Evolutionary conservation across 2,329 filamentous ascomycete genomes (phyloP).

Genomic region (Microdochium nivale): DNA sequence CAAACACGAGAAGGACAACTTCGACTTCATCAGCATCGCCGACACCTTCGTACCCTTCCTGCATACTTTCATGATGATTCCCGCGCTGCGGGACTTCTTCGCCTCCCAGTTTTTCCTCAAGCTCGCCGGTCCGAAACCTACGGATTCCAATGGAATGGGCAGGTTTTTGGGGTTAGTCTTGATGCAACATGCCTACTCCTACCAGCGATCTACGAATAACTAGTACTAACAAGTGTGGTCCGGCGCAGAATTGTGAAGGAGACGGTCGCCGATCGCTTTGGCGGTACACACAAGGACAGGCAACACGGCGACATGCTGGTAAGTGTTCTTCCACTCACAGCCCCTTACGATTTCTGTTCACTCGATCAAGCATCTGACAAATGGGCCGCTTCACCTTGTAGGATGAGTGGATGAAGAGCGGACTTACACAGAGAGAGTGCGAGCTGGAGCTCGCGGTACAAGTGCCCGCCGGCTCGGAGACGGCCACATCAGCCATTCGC

Average conservation of each 20-base stretch:
- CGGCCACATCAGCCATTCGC: constrained; percentile 40
- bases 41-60: constrained; percentile 12
- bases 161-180: constrained; percentile 11
- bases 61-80: constrained; percentile 13
- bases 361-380: neutral
- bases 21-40: constrained; percentile 12
- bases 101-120: constrained; percentile 12
- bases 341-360: no score
- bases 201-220: neutral
- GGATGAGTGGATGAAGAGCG: constrained; percentile 35
- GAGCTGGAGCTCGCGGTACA: constrained; percentile 23
- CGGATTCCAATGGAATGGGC: constrained; percentile 14
- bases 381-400: neutral
- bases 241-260: constrained; percentile 9
- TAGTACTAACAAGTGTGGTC: constrained; percentile 1
- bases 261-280: constrained; percentile 10
- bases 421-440: constrained; percentile 29
- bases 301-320: constrained; percentile 12
- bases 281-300: neutral
- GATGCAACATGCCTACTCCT: neutral
- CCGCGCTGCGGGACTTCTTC: constrained; percentile 11
- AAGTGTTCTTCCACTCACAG: neutral
- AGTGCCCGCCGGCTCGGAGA: constrained; percentile 32
- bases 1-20: constrained; percentile 12
- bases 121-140: constrained; percentile 11